Percentiles rank a stretch among this genome's conserved stretches.
Conservation (phyloP, 148 eudicot genomes). For the Vaccinium vitisidaea region DNA sequence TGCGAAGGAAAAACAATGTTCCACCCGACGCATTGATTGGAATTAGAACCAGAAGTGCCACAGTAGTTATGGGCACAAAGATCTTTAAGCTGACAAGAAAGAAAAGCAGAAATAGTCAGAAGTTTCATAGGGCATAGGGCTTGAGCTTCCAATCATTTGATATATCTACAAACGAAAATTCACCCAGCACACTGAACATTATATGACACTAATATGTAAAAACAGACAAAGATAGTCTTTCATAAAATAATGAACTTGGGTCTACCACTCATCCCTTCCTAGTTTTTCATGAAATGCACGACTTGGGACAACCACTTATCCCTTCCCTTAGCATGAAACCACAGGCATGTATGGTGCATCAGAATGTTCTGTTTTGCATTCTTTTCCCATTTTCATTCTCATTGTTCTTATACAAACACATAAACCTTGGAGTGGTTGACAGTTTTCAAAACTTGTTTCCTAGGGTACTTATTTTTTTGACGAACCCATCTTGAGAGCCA, state of each 20-base stretch:
- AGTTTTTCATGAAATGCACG: background rate
- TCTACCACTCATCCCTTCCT: background rate
- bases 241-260: background rate
- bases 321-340: background rate
- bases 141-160: background rate
- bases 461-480: background rate
- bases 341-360: background rate
- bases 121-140: background rate
- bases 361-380: background rate
- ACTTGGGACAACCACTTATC: background rate
- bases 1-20: constrained; percentile 62
- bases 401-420: background rate
- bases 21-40: constrained; percentile 85
- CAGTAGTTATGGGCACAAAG: constrained; percentile 67
- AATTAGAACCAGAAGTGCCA: constrained; percentile 75
- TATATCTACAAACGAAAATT: background rate
- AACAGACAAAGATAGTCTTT: background rate
- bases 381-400: background rate
- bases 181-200: background rate
- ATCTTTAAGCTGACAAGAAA: constrained; percentile 65
- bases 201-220: constrained; percentile 6
- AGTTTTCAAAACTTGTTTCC: background rate
- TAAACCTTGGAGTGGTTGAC: background rate
- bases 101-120: constrained; percentile 1
- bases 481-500: background rate